Percentiles rank a stretch among this genome's conserved stretches.
phyloP scores from a whole-genome alignment of 2,329 filamentous ascomycete genomes.

The Didymella pinodella region DNA sequence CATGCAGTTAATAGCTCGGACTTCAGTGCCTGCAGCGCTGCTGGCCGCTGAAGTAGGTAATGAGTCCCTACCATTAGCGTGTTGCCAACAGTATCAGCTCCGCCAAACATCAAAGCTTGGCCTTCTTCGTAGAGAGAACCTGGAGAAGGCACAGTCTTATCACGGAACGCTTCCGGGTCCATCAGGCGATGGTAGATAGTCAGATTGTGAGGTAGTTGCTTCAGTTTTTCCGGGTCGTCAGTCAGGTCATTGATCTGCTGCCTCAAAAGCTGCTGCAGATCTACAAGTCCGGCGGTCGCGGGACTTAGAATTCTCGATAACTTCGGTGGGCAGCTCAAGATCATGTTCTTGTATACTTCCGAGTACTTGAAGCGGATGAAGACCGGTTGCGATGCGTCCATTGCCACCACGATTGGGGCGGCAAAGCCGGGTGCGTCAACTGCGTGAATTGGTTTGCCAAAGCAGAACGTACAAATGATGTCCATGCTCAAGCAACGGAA shows the following conservation, averaged over 20 bases:
- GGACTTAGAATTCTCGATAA: conserved; percentile 50
- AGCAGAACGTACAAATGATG: conserved; percentile 50
- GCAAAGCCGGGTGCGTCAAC: conserved; percentile 52
- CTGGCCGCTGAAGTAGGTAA: conserved; percentile 50
- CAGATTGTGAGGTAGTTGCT: conserved; percentile 46
- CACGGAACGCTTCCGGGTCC: conserved; percentile 44
- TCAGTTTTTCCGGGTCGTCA: conserved; percentile 40
- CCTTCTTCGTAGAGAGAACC: conserved; percentile 56
- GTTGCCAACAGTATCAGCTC: conserved; percentile 56
- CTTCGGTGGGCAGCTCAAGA: conserved; percentile 49
- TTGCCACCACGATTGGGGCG: conserved; percentile 54
- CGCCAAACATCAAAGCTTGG: conserved; percentile 57
- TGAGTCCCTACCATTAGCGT: conserved; percentile 54
- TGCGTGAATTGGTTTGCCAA: conserved; percentile 52
- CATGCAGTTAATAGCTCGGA: conserved; percentile 51
- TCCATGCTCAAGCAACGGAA: conserved; percentile 40
- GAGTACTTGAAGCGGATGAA: conserved; percentile 55
- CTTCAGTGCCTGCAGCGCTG: conserved; percentile 47
- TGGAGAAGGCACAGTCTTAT: conserved; percentile 41
- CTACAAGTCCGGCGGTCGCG: conserved; percentile 49
- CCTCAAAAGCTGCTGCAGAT: conserved; percentile 47
- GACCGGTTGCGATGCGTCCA: conserved; percentile 49
- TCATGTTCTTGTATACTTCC: conserved; percentile 46
- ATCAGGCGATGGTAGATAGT: conserved; percentile 51
- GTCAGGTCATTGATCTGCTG: conserved; percentile 45